Evolutionary conservation across 2,329 filamentous ascomycete genomes (phyloP), one percentile per base, ranked within the genome.

Genomic region (Trichothecium roseum): DNA sequence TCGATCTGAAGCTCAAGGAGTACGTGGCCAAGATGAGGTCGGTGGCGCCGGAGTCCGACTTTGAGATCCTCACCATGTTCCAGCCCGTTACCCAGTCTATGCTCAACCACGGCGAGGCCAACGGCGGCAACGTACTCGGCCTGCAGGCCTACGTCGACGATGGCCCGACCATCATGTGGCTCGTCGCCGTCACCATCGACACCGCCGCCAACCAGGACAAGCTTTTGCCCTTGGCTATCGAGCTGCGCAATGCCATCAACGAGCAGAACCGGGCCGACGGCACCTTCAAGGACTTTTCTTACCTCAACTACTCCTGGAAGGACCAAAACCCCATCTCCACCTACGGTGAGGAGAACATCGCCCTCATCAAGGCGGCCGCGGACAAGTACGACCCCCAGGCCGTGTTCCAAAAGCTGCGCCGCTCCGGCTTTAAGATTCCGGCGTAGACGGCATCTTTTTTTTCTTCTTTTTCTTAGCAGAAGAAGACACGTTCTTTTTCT

Each of bases 241-340:
- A 50, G 26, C 48, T 53, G 9, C 28, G 48, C 4, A 36, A 44
- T 5, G 38, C 50, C 0, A 42, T 55, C 18, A 45, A 53, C 31
- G 36, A 39, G 3, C 50, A 50, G 10, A 45, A 55, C 9, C 41
- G 40, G 7, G 33, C 52, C 32, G 39, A 55, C 17, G 51, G 50
- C 15, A 41, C 46, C 3, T 49, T 54, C 39, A 46, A 51, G 33
- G 44, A 59, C 26, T 62, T 54, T 46, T 48, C 57, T 22, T 68
- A 61, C 40, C 49, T 66, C 28, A 67, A 68, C 46, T 68, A 68
- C 34, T 62, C 63, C 1, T 49, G 53, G 20, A 41, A 45, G 3
- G 49, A 52, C 30, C 60, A 68, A 47, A 44, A 59, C 16, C 57
- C 62, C 1, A 45, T 64, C 13, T 34, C 42, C 5, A 41, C 51